Evolutionary conservation across 2,329 filamentous ascomycete genomes (phyloP).

Genomic region (Scedosporium apiospermum): DNA sequence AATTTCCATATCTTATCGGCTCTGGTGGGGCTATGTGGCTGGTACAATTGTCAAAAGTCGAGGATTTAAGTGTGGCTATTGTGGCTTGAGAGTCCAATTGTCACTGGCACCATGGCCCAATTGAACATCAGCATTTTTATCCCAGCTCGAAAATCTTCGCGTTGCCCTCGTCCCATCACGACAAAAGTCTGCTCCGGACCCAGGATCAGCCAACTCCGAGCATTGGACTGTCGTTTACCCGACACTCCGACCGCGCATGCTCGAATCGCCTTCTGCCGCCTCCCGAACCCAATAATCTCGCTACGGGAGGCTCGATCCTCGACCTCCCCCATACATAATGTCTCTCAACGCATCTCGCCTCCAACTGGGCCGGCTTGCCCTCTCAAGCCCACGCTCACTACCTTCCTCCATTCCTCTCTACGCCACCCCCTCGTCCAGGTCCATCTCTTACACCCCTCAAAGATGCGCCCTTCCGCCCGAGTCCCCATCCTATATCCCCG

Average conservation of each 20-base stretch:
- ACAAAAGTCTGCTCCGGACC: not conserved
- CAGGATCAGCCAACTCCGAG: not conserved
- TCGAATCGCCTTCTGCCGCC: not conserved
- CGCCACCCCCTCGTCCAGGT: constrained; percentile 29
- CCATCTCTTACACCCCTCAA: constrained; percentile 14
- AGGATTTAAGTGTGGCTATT: not conserved
- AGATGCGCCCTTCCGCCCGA: constrained; percentile 56
- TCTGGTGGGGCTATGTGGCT: not conserved
- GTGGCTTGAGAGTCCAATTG: not conserved
- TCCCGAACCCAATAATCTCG: too few relatives aligned
- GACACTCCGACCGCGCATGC: not conserved
- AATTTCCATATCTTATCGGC: not conserved
- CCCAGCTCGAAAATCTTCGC: constrained; percentile 3
- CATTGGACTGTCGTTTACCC: not conserved
- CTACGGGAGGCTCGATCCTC: not conserved
- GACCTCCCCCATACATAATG: constrained; percentile 15
- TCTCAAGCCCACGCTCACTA: constrained; percentile 16
- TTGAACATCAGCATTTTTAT: not conserved
- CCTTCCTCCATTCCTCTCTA: constrained; percentile 21
- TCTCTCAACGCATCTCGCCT: constrained; percentile 14
- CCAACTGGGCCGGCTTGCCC: constrained; percentile 16
- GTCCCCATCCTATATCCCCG: constrained; percentile 76
- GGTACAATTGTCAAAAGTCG: not conserved
- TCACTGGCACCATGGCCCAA: not conserved
- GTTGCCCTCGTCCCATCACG: not conserved